A percentile compares a stretch with the other conserved stretches of the same genome.
These are phyloP conservation scores for Agarophyton chilense DNA, from an alignment of 23 red algal genomes.

Conservation along the genomic window DNA sequence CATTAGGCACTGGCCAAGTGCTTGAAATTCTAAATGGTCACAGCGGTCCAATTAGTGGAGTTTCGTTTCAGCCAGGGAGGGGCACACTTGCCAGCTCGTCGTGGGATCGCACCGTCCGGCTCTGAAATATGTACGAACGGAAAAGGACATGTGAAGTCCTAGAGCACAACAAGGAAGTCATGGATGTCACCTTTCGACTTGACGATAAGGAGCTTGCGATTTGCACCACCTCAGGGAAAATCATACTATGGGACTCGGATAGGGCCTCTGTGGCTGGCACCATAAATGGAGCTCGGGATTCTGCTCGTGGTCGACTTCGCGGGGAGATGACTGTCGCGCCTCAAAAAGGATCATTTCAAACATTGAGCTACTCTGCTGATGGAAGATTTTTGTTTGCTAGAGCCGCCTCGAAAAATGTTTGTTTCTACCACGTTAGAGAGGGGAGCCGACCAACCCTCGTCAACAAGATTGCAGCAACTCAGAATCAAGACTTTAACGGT, in stretches of 20 bases:
- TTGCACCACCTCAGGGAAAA: slow-evolving; percentile 73
- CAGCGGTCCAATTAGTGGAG: slow-evolving; percentile 59
- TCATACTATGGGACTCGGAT: slow-evolving; percentile 83
- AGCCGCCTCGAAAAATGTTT: slow-evolving; percentile 65
- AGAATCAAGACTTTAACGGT: slow-evolving; percentile 84
- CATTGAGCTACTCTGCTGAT: slow-evolving; percentile 83
- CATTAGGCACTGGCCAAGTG: too few species aligned
- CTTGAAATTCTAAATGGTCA: slow-evolving; percentile 92
- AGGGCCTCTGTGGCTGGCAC: slow-evolving; percentile 58
- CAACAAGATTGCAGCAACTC: slow-evolving; percentile 46
- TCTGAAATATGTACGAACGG: slow-evolving; percentile 90
- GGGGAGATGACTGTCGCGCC: slow-evolving; percentile 62
- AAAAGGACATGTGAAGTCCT: slow-evolving; percentile 68
- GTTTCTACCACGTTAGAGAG: slow-evolving; percentile 73
- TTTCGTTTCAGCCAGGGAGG: slow-evolving; percentile 60
- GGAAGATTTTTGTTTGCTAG: slow-evolving; percentile 88
- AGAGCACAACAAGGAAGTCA: too few species aligned
- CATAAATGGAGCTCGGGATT: slow-evolving; percentile 87
- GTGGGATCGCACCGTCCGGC: slow-evolving; percentile 94
- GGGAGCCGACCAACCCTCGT: slow-evolving; percentile 47
- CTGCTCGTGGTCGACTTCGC: slow-evolving; percentile 64
- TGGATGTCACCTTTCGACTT: slow-evolving; percentile 85
- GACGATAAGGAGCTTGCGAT: slow-evolving; percentile 83
- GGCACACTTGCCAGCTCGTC: slow-evolving; percentile 81
- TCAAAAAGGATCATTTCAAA: slow-evolving; percentile 53